Percentiles rank a stretch among this genome's conserved stretches.
phyloP scores from a whole-genome alignment of 2,329 filamentous ascomycete species.

The Neobulgaria alba region DNA sequence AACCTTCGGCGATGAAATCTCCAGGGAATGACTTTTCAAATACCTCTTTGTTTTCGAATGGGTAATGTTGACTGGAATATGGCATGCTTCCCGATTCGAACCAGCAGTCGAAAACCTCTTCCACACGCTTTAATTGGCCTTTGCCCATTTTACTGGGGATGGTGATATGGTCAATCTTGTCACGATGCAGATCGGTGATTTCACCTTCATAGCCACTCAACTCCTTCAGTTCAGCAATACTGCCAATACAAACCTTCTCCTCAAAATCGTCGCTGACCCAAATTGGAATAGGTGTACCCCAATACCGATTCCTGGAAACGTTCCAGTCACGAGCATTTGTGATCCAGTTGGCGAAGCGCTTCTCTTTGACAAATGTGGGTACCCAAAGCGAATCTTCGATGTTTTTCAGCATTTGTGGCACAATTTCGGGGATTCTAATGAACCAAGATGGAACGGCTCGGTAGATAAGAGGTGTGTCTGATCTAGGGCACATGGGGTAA shows the following conservation, averaged over 20 bases:
- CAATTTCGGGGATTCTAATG: constrained; percentile 73
- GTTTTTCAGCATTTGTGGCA: constrained; percentile 83
- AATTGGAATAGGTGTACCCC: constrained; percentile 86
- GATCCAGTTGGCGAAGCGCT: constrained; percentile 87
- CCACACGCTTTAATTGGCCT: constrained; percentile 68
- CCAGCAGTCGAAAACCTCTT: constrained; percentile 95
- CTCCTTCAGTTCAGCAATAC: constrained; percentile 72
- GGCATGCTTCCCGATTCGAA: constrained; percentile 96
- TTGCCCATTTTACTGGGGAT: constrained; percentile 87
- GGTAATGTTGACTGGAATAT: constrained; percentile 84
- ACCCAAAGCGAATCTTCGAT: constrained; percentile 90
- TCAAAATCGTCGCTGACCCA: constrained; percentile 88
- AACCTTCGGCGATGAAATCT: constrained; percentile 88
- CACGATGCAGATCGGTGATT: constrained; percentile 78
- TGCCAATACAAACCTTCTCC: constrained; percentile 80
- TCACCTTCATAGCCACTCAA: constrained; percentile 81
- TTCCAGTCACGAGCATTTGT: constrained; percentile 90
- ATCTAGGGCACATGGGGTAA: constrained; percentile 88
- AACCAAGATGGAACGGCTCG: constrained; percentile 92
- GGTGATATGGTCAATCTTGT: constrained; percentile 89
- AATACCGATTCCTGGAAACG: constrained; percentile 86
- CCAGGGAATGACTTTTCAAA: constrained; percentile 79
- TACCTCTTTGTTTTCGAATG: constrained; percentile 77
- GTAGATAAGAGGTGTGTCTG: constrained; percentile 92
- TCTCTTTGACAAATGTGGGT: constrained; percentile 82